Evolutionary conservation across 805 yeast species (phyloP), one percentile per base, ranked within the genome.

Genomic region (Cyberlindnera meyerae): DNA sequence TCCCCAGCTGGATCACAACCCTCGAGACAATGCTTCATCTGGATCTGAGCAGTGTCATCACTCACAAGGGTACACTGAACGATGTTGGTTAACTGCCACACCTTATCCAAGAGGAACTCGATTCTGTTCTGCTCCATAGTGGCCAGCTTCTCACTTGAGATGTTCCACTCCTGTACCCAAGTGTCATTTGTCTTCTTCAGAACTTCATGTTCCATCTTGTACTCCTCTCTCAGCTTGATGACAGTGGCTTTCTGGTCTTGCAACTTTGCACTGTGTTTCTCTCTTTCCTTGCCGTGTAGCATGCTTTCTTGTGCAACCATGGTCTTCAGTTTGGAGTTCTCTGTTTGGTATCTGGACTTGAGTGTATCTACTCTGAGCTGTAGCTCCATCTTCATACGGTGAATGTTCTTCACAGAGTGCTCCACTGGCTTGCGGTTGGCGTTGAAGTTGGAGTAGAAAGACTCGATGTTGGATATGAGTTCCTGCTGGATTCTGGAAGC

Each of bases 61-160:
- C n/a, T n/a, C n/a, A n/a, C n/a, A n/a, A n/a, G n/a, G n/a, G n/a
- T n/a, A n/a, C n/a, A n/a, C n/a, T n/a, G n/a, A n/a, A n/a, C n/a
- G n/a, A n/a, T 68, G 58, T 86, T 86, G 31, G 90, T 77, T 52
- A 70, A 85, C 29, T 78, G 82, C 83, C 95, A 87, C 41, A 87
- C 58, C 47, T 79, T 83, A 13, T 80, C 65, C 50, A 84, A 81
- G 39, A 82, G 53, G 43, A 78, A 71, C 49, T 80, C 81, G 37
- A 84, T 73, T 44, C 89, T 71, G 53, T 82, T 87, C 33, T 76
- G 74, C 54, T 86, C 96, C 31, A 82, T 58, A 36, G 64, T 70
- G 58, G 86, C 88, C 44, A 81, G 66, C 43, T 71, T 72, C 44
- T 70, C 75, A 30, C 85, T 71, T 0, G 82, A 68, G 5, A 65